Conservation (phyloP, 2,329 filamentous ascomycete species). For the Arthrobotrys megalospora region DNA sequence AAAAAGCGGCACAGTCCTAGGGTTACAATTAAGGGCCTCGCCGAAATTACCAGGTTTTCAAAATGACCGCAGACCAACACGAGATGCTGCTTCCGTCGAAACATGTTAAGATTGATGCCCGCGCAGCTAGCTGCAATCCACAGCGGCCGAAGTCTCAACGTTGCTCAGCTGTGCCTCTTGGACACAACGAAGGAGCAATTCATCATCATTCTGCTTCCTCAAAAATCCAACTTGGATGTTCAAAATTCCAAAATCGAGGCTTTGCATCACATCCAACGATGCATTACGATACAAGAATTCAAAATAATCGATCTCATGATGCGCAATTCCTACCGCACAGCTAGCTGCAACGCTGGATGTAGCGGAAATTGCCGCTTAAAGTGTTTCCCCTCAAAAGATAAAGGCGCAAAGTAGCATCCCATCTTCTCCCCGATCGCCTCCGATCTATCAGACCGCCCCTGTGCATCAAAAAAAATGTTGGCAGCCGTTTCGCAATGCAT, state of each 20-base stretch:
- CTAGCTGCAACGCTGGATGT: neutral
- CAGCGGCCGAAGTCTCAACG: neutral
- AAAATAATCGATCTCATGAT: neutral
- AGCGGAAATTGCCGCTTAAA: conserved; percentile 16
- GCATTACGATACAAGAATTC: neutral
- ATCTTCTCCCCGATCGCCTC: neutral
- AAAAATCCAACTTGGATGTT: conserved; percentile 1
- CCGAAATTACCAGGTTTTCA: conserved; percentile 20
- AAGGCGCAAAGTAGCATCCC: neutral
- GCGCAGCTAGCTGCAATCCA: neutral
- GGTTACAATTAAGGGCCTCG: neutral
- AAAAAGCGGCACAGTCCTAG: conserved; percentile 7
- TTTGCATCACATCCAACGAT: conserved; percentile 1
- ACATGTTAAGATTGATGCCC: neutral
- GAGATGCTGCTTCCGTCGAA: conserved; percentile 2
- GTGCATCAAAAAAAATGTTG: neutral
- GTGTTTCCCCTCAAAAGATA: neutral
- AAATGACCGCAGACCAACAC: neutral
- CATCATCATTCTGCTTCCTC: neutral
- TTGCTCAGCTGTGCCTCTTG: neutral
- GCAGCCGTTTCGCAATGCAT: conserved; percentile 23
- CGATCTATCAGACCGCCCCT: neutral
- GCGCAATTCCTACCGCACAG: neutral
- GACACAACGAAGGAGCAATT: neutral
- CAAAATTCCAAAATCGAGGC: neutral